Base-by-base conservation (phyloP, 768 basidiomycete genomes). In the Mycena maculata region DNA sequence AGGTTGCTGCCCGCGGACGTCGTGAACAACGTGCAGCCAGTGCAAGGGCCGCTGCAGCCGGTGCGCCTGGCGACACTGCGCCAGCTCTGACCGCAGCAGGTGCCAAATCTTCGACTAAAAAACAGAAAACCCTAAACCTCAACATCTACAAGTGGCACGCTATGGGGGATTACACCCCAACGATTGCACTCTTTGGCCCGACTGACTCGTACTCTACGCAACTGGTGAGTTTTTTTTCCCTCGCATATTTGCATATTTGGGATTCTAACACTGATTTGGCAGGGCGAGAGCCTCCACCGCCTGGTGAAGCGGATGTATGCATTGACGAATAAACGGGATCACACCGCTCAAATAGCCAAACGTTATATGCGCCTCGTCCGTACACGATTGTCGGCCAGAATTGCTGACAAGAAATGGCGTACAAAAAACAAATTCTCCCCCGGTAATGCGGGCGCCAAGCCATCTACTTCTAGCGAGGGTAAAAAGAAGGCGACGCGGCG, bases 301-400 rank as follows among this genome's bases (percentile, higher is more conserved):
- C n/a, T n/a, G n/a, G n/a, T n/a, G n/a, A n/a, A n/a, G n/a, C n/a
- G n/a, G n/a, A n/a, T n/a, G n/a, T n/a, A n/a, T n/a, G n/a, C n/a
- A n/a, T n/a, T n/a, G n/a, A n/a, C n/a, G 0, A 83, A 81, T 67
- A 84, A 84, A 67, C 76, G 71, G 7, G 49, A 77, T 15, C 69
- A 72, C 18, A 55, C 48, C 0, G 13, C 41, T 0, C 78, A 82
- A 27, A 82, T 85, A 39, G 76, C 75, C 1, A 73, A 73, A 36
- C 52, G 66, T 3, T 50, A 65, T 28, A 63, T 54, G 18, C 63
- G 72, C 5, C 22, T 68, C 1, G n/a, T 13, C 10, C 66, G 66
- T 4, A 60, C 60, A 1, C 54, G 60, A 20, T 16, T 20, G 8
- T 16, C 55, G 10, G 44, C 33, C 8, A 48, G 31, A 9, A 18